Conservation (phyloP, 768 basidiomycete genomes). For the Boletus sp. region DNA sequence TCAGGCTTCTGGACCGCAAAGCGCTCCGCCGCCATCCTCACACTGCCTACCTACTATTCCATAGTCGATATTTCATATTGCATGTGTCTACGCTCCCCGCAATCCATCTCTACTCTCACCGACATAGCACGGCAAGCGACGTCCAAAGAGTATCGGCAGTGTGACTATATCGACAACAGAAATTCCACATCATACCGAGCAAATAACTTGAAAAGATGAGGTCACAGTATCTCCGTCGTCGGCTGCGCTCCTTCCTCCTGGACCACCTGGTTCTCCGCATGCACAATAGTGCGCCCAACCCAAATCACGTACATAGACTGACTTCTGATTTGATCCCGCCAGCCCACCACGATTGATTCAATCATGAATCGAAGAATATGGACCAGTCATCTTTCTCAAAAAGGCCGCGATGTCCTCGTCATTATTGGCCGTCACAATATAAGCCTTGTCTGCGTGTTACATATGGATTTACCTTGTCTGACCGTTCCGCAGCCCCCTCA, state of each 20-base stretch:
- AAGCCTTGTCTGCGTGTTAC: neutral
- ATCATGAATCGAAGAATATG: constrained; percentile 8
- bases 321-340: neutral
- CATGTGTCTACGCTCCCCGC: too few relatives aligned
- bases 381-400: constrained; percentile 22
- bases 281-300: constrained; percentile 11
- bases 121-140: too few relatives aligned
- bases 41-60: too few relatives aligned
- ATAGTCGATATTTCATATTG: too few relatives aligned
- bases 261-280: constrained; percentile 19
- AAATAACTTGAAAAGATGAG: too few relatives aligned
- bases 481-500: neutral
- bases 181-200: too few relatives aligned
- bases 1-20: too few relatives aligned
- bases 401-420: constrained; percentile 27
- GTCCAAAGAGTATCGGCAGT: too few relatives aligned
- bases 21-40: too few relatives aligned
- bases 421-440: constrained; percentile 25
- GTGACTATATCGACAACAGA: too few relatives aligned
- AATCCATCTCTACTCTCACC: too few relatives aligned
- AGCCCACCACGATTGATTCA: constrained; percentile 19
- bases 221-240: neutral
- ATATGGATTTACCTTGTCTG: neutral
- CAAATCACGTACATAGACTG: neutral
- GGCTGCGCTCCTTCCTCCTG: constrained; percentile 15